These are phyloP conservation scores for Adansonia digitata DNA, from an alignment of 345 rosid species.

Conservation along the genomic window DNA sequence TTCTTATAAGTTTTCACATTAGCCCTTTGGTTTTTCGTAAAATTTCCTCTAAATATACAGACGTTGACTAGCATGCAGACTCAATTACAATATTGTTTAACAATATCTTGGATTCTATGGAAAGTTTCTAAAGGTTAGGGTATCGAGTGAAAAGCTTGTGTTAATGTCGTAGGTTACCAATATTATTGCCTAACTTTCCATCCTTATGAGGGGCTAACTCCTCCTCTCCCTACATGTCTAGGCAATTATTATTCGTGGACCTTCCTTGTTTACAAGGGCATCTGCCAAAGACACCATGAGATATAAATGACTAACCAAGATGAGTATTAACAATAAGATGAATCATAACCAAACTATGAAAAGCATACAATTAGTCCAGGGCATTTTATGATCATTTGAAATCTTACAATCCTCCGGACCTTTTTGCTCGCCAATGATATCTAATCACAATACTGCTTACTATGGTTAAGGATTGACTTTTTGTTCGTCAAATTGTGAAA, in stretches of 20 bases:
- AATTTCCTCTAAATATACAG: background rate
- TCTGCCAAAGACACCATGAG: background rate
- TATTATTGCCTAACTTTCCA: background rate
- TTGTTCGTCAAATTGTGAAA: background rate
- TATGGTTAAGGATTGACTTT: background rate
- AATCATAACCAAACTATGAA: too few species aligned
- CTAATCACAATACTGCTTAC: background rate
- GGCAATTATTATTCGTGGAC: background rate
- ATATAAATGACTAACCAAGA: background rate
- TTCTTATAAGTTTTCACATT: background rate
- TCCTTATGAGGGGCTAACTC: background rate
- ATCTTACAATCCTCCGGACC: background rate
- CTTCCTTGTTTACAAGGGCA: slow-evolving; percentile 5
- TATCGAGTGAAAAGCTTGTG: background rate
- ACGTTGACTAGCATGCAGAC: background rate
- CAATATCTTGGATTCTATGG: background rate
- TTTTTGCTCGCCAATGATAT: background rate
- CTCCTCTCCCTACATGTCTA: background rate
- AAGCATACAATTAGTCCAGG: background rate
- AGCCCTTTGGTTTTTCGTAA: background rate
- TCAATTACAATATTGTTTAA: too few species aligned
- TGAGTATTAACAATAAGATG: too few species aligned
- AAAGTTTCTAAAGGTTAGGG: background rate
- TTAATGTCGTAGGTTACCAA: background rate
- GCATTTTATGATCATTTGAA: background rate